Evolutionary conservation across 176 grass and related monocot species (phyloP).

Genomic region (Carex parvula): DNA sequence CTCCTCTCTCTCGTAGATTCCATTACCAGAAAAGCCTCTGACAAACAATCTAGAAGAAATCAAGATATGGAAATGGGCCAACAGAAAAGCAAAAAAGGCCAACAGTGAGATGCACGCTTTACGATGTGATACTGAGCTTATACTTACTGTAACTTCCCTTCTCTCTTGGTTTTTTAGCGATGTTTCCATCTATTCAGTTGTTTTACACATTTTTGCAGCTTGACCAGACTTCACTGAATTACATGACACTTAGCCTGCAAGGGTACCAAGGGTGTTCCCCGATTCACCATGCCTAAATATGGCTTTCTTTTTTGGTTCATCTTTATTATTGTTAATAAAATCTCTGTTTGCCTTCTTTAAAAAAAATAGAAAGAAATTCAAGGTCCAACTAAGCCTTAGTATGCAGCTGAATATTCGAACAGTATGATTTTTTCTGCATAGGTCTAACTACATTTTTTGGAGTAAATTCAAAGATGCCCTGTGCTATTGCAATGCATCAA

Average conservation of each 20-base stretch:
- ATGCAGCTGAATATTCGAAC: neutral
- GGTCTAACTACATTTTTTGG: neutral
- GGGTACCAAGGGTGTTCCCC: neutral
- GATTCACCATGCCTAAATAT: neutral
- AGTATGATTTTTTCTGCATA: neutral
- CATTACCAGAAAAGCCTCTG: conserved; percentile 55
- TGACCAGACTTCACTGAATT: conserved; percentile 10
- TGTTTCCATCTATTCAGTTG: conserved; percentile 15
- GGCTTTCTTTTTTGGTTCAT: neutral
- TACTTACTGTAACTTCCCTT: conserved; percentile 68
- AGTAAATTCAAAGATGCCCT: neutral
- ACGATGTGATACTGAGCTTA: conserved; percentile 87
- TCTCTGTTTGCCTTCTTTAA: neutral
- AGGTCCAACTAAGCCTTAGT: neutral
- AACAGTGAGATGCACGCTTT: conserved; percentile 84
- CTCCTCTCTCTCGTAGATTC: conserved; percentile 43
- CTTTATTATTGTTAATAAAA: neutral
- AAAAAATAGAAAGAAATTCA: neutral
- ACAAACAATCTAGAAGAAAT: conserved; percentile 61
- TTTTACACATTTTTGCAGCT: conserved; percentile 11
- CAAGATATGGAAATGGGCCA: conserved; percentile 70
- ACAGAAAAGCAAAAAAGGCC: conserved; percentile 73
- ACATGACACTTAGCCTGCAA: neutral
- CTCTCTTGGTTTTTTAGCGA: neutral
- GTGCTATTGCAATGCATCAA: neutral